Evolutionary conservation across 768 basidiomycete genomes (phyloP).

Genomic region (Paxillus ammoniavirescens): DNA sequence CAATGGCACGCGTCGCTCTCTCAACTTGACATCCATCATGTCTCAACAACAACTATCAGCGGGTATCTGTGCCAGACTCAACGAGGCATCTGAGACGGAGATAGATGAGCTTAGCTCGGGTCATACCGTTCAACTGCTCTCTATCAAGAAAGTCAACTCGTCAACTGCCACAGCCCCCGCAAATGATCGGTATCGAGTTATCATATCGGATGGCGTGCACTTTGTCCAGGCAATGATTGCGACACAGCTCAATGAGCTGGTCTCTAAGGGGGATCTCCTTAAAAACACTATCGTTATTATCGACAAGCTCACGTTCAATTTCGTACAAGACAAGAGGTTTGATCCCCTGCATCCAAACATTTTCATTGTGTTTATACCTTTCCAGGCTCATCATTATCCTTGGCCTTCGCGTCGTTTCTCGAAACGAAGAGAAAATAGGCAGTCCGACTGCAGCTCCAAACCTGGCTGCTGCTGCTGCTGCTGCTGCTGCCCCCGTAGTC

Average conservation of each 20-base stretch:
- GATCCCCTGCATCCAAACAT: constrained; percentile 15
- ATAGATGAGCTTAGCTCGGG: constrained; percentile 29
- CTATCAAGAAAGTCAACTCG: constrained; percentile 70
- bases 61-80: constrained; percentile 55
- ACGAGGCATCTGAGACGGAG: constrained; percentile 33
- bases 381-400: constrained; percentile 81
- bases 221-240: constrained; percentile 95
- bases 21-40: constrained; percentile 29
- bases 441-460: constrained; percentile 44
- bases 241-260: constrained; percentile 80
- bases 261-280: constrained; percentile 58
- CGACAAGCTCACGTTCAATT: constrained; percentile 77
- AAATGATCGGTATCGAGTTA: constrained; percentile 69
- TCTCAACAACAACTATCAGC: constrained; percentile 47
- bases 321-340: constrained; percentile 82
- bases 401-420: constrained; percentile 54
- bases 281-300: constrained; percentile 71
- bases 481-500: constrained; percentile 21
- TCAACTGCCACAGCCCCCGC: constrained; percentile 28
- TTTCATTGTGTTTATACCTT: constrained; percentile 3
- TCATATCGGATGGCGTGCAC: constrained; percentile 85
- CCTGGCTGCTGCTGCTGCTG: constrained; percentile 30
- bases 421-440: constrained; percentile 71
- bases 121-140: constrained; percentile 75
- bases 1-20: neutral